These are phyloP conservation scores for Pichia sp. DNA, from an alignment of 1,139 yeast genomes.

Conservation along the genomic window DNA sequence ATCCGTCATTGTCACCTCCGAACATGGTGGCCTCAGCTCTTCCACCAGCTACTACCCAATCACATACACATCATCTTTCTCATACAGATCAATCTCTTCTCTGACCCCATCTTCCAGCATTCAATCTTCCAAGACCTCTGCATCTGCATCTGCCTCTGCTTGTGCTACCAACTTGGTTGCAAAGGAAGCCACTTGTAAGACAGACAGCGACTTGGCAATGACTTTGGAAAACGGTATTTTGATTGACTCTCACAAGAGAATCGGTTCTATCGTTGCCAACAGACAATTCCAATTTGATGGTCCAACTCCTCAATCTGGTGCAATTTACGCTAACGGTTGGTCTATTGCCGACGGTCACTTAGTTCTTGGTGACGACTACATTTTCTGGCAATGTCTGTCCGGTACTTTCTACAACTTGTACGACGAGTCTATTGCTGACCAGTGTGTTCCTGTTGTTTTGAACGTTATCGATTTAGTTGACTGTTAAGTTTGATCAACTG, in stretches of 20 bases:
- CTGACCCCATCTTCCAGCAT: slow-evolving; percentile 21
- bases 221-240: slow-evolving; percentile 50
- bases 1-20: slow-evolving; percentile 29
- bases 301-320: slow-evolving; percentile 88
- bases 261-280: slow-evolving; percentile 79
- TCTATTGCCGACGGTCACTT: slow-evolving; percentile 63
- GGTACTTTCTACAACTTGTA: slow-evolving; percentile 81
- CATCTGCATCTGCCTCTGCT: slow-evolving; percentile 28
- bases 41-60: slow-evolving; percentile 37
- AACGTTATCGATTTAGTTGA: slow-evolving; percentile 56
- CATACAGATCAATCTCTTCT: slow-evolving; percentile 36
- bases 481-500: slow-evolving; percentile 39
- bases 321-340: slow-evolving; percentile 85
- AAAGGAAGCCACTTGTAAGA: slow-evolving; percentile 47
- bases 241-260: slow-evolving; percentile 61
- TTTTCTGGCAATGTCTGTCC: slow-evolving; percentile 73
- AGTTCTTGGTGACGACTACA: slow-evolving; percentile 58
- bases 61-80: slow-evolving; percentile 21
- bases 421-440: slow-evolving; percentile 61
- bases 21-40: slow-evolving; percentile 28
- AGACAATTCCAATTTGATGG: slow-evolving; percentile 87
- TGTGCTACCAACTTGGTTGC: slow-evolving; percentile 36
- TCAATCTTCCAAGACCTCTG: slow-evolving; percentile 9
- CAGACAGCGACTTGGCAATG: slow-evolving; percentile 51
- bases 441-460: slow-evolving; percentile 62